phyloP scores from a whole-genome alignment of 2,329 filamentous ascomycete genomes.

The Penicillium freii region DNA sequence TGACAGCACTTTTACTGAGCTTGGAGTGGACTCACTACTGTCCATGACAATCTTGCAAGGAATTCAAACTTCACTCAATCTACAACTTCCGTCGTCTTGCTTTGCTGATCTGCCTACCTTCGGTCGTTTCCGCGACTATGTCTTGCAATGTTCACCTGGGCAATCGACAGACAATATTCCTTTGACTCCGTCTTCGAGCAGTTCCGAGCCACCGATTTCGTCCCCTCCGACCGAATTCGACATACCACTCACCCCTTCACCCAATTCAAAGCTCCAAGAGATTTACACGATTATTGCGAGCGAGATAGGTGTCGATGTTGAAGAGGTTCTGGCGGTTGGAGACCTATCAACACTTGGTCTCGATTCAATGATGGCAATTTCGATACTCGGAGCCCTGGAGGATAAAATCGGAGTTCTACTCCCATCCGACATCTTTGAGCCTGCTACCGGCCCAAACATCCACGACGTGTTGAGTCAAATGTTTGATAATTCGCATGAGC shows the following conservation, averaged over 20 bases:
- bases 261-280: background rate
- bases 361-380: background rate
- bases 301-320: background rate
- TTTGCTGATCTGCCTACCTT: background rate
- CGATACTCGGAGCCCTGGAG: background rate
- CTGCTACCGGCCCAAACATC: background rate
- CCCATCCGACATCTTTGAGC: constrained; percentile 4
- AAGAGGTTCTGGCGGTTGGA: background rate
- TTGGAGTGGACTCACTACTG: background rate
- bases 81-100: background rate
- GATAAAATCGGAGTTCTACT: background rate
- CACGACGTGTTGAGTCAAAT: background rate
- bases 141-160: background rate
- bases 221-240: background rate
- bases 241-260: background rate
- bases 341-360: background rate
- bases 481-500: too few species aligned
- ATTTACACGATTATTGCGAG: background rate
- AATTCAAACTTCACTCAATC: background rate
- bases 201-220: background rate
- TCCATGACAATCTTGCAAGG: background rate
- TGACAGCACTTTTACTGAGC: background rate
- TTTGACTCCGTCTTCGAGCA: background rate
- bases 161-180: background rate
- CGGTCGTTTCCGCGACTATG: background rate